Evolutionary conservation across 495 filamentous ascomycete species (phyloP).

Genomic region (Aspergillus nidulans): DNA sequence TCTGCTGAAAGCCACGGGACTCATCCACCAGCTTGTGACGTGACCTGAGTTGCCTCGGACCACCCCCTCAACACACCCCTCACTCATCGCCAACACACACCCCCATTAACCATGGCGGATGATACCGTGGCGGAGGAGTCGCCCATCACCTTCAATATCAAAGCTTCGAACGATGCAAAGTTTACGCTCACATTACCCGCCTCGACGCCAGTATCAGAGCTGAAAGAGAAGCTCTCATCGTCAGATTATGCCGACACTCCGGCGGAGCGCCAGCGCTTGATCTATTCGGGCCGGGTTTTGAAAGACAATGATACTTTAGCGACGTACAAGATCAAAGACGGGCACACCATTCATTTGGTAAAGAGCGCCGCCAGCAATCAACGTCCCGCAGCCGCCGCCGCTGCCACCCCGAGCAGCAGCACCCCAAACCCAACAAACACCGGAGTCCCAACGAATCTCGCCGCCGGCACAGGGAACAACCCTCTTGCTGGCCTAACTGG

Average conservation of each 20-base stretch:
- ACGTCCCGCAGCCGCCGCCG: slow-evolving; percentile 54
- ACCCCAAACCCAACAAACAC: slow-evolving; percentile 48
- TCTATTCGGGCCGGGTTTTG: slow-evolving; percentile 94
- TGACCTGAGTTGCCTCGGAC: slow-evolving; percentile 7
- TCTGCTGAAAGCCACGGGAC: background rate
- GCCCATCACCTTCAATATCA: slow-evolving; percentile 89
- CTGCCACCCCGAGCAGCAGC: slow-evolving; percentile 43
- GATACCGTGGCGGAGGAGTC: slow-evolving; percentile 43
- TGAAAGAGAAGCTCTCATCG: slow-evolving; percentile 82
- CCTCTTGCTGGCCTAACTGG: slow-evolving; percentile 88
- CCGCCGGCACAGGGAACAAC: slow-evolving; percentile 86
- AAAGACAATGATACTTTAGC: slow-evolving; percentile 85
- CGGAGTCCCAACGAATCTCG: slow-evolving; percentile 82
- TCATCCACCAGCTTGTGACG: slow-evolving; percentile 9
- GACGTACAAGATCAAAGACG: slow-evolving; percentile 89
- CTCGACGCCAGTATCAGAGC: slow-evolving; percentile 72
- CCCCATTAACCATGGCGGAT: slow-evolving; percentile 44
- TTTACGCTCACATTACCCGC: slow-evolving; percentile 74
- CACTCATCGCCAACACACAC: slow-evolving; percentile 8
- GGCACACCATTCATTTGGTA: slow-evolving; percentile 95
- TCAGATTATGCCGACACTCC: slow-evolving; percentile 79
- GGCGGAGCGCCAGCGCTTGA: slow-evolving; percentile 82
- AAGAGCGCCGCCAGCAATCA: slow-evolving; percentile 91
- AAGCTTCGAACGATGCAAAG: slow-evolving; percentile 80
- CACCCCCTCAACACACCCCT: slow-evolving; percentile 10